Conservation (phyloP, 352 stramenopile genomes). For the Phytophthora multivora region DNA sequence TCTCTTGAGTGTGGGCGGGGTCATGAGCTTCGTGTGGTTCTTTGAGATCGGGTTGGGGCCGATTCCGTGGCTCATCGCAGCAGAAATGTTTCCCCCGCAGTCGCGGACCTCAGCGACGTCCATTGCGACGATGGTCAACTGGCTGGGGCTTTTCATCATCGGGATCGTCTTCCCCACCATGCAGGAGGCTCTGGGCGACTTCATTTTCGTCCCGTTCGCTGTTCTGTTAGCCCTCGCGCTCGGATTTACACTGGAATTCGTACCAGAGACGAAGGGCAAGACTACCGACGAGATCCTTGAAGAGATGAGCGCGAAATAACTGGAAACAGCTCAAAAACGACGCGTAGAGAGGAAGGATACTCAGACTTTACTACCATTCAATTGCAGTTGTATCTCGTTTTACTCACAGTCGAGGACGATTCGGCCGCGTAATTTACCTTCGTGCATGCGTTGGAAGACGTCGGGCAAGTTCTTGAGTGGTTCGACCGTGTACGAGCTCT, state of each 20-base stretch:
- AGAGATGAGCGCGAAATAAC: constrained; percentile 42
- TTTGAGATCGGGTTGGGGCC: constrained; percentile 82
- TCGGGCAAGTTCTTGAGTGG: constrained; percentile 41
- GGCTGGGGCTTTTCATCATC: constrained; percentile 94
- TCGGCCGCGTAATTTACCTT: constrained; percentile 38
- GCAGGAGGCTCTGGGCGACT: constrained; percentile 77
- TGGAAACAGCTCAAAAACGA: no score
- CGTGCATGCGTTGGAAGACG: constrained; percentile 51
- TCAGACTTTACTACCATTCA: background rate
- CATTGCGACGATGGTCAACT: constrained; percentile 95
- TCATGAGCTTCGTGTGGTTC: constrained; percentile 81
- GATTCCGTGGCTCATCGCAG: constrained; percentile 96
- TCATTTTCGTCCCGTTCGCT: constrained; percentile 92
- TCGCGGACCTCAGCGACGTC: constrained; percentile 91
- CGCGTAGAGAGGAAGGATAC: constrained; percentile 1
- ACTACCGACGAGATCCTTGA: constrained; percentile 69
- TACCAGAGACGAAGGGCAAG: constrained; percentile 92
- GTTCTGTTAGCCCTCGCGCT: constrained; percentile 65
- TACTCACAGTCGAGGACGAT: constrained; percentile 54
- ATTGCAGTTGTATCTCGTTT: constrained; percentile 6
- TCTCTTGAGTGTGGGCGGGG: constrained; percentile 54
- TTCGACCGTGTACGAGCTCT: constrained; percentile 47
- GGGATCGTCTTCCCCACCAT: constrained; percentile 93
- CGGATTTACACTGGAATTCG: constrained; percentile 75
- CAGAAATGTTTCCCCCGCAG: constrained; percentile 95